Percentiles rank a stretch among this genome's conserved stretches.
Conservation (phyloP, 495 filamentous ascomycete species). For the Aspergillus nanangensis region DNA sequence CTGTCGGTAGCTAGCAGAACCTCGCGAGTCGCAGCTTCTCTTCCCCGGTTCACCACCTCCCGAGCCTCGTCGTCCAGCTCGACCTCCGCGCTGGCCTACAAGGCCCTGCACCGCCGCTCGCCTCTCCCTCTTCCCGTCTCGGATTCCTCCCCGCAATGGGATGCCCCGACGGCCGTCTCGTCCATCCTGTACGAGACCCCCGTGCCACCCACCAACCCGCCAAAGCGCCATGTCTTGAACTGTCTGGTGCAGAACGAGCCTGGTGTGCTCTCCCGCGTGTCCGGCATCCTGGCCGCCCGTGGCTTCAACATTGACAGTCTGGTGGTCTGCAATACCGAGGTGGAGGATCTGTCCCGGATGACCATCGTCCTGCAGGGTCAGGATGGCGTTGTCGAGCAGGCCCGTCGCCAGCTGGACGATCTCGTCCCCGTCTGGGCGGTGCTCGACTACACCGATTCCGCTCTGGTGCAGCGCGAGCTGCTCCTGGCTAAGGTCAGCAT, state of each 20-base stretch:
- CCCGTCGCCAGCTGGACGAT: constrained; percentile 90
- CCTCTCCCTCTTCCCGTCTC: constrained; percentile 73
- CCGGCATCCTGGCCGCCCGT: constrained; percentile 90
- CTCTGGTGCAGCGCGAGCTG: constrained; percentile 93
- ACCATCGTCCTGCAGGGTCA: constrained; percentile 95
- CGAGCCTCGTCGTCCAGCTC: constrained; percentile 54
- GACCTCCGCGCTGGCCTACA: constrained; percentile 93
- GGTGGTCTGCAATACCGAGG: constrained; percentile 96
- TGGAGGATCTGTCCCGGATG: constrained; percentile 97
- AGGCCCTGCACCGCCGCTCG: constrained; percentile 87
- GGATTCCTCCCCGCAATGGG: constrained; percentile 77
- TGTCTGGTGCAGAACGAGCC: constrained; percentile 99
- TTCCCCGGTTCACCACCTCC: constrained; percentile 32
- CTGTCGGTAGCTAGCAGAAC: constrained; percentile 27
- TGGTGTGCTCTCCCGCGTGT: constrained; percentile 92
- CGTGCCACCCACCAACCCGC: constrained; percentile 71
- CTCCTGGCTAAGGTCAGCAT: constrained; percentile 96
- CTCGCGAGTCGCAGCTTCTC: constrained; percentile 29
- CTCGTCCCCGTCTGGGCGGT: constrained; percentile 98
- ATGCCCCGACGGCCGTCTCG: constrained; percentile 90
- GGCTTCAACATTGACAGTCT: constrained; percentile 99
- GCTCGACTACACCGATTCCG: constrained; percentile 86
- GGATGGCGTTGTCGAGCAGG: constrained; percentile 97
- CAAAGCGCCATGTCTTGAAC: constrained; percentile 93
- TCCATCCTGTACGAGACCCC: constrained; percentile 99